Conservation (phyloP, 768 basidiomycete species). For the Pulveroboletus sp. region DNA sequence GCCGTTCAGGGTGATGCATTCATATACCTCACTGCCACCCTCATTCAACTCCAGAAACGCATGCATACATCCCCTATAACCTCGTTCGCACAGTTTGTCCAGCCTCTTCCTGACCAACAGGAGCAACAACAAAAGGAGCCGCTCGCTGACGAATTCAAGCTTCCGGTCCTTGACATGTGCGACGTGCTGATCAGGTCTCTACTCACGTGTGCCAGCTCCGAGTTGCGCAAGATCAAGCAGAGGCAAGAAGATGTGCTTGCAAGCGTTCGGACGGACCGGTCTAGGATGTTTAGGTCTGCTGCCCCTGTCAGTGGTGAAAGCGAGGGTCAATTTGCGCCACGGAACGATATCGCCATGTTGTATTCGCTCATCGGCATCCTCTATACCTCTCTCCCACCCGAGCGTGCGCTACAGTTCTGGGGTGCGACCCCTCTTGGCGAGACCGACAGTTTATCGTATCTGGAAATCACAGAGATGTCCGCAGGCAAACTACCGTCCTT, state of each 20-base stretch:
- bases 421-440: constrained; percentile 51
- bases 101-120: constrained; percentile 34
- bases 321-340: constrained; percentile 47
- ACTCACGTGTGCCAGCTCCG: constrained; percentile 73
- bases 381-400: constrained; percentile 67
- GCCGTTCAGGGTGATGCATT: constrained; percentile 84
- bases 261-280: constrained; percentile 58
- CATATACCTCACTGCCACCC: constrained; percentile 57
- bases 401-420: constrained; percentile 86
- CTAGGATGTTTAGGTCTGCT: constrained; percentile 45
- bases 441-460: constrained; percentile 41
- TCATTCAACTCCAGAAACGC: constrained; percentile 51
- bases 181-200: constrained; percentile 69
- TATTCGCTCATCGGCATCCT: constrained; percentile 81
- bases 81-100: constrained; percentile 39
- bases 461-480: constrained; percentile 57
- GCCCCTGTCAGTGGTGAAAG: constrained; percentile 39
- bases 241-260: constrained; percentile 83
- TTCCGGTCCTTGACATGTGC: constrained; percentile 56
- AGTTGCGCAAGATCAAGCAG: constrained; percentile 82
- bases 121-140: constrained; percentile 33
- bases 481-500: constrained; percentile 66
- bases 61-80: constrained; percentile 28
- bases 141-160: constrained; percentile 42
- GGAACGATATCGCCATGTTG: constrained; percentile 81